Conservation (phyloP, 129 eudicot species). For the sunflower (Helianthus annuus) region HanXRQr2.0-SUNRISE NC_035440.2:163898859-163899358, state of each 20-base stretch:
- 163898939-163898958: constrained; percentile 52
- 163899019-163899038: constrained; percentile 33
- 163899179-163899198: constrained; percentile 45
- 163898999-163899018: constrained; percentile 30
- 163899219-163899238: constrained; percentile 38
- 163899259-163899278: constrained; percentile 51
- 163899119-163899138: constrained; percentile 54
- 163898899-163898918: constrained; percentile 25
- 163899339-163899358: constrained; percentile 51
- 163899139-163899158: constrained; percentile 51
- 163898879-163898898: constrained; percentile 26
- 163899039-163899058: constrained; percentile 40
- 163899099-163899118: constrained; percentile 32
- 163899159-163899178: constrained; percentile 27
- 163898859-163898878: constrained; percentile 41
- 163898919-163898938: constrained; percentile 36
- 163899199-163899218: constrained; percentile 34
- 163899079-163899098: constrained; percentile 16
- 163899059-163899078: constrained; percentile 40
- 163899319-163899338: constrained; percentile 24
- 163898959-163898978: constrained; percentile 49
- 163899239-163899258: constrained; percentile 42
- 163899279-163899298: constrained; percentile 49
- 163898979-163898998: constrained; percentile 27
- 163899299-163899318: constrained; percentile 40